Evolutionary conservation across 1,284 basidiomycete species (phyloP).

Genomic region (Erythrobasidium hasegawianum): DNA sequence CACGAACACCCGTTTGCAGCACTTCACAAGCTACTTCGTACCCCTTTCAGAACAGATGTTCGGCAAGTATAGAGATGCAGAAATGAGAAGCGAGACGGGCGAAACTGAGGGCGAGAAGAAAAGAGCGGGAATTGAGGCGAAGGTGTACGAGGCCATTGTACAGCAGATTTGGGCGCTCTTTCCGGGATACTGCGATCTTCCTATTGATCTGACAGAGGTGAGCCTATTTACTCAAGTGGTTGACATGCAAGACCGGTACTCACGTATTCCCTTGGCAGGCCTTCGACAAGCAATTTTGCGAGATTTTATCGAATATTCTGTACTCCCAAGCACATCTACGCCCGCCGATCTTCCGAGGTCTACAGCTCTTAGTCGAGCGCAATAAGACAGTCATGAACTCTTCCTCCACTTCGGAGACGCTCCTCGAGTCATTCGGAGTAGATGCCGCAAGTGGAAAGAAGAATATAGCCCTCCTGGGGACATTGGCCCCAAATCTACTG

Average conservation of each 20-base stretch:
- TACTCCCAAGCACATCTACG: constrained; percentile 84
- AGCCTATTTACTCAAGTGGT: no score
- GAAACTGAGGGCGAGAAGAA: constrained; percentile 55
- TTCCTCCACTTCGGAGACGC: constrained; percentile 52
- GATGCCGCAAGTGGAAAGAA: constrained; percentile 60
- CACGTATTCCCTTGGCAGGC: constrained; percentile 59
- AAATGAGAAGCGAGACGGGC: constrained; percentile 66
- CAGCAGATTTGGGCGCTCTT: constrained; percentile 81
- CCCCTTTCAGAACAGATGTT: constrained; percentile 93
- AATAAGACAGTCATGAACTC: constrained; percentile 56
- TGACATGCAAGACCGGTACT: no score
- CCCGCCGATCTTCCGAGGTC: constrained; percentile 71
- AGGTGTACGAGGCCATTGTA: constrained; percentile 88
- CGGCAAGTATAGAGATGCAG: constrained; percentile 57
- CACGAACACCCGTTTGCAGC: constrained; percentile 74
- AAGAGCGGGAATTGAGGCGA: constrained; percentile 63
- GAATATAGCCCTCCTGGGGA: constrained; percentile 70
- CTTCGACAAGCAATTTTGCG: constrained; percentile 71
- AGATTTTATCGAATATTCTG: constrained; percentile 83
- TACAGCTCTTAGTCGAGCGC: constrained; percentile 75
- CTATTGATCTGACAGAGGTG: constrained; percentile 64
- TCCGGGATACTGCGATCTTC: constrained; percentile 66
- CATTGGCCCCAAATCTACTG: constrained; percentile 84
- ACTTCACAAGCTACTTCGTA: constrained; percentile 87
- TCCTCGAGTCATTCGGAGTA: constrained; percentile 55